Evolutionary conservation across 2,329 filamentous ascomycete species (phyloP).

Genomic region (Neonectria ditissima): DNA sequence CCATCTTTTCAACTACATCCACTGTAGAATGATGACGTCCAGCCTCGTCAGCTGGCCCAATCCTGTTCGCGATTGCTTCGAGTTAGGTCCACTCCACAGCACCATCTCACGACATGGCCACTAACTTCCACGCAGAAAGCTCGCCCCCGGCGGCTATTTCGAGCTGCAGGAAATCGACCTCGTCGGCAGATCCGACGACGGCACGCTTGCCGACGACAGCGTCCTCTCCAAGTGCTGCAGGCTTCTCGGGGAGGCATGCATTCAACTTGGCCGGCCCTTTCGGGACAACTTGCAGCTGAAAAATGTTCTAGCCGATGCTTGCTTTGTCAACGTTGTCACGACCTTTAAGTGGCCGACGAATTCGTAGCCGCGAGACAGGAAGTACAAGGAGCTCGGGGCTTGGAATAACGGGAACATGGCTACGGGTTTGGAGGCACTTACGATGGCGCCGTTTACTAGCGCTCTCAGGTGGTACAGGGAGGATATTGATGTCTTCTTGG

Average conservation of each 20-base stretch:
- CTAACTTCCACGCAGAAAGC: no score
- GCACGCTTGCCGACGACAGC: background rate
- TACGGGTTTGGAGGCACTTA: conserved; percentile 26
- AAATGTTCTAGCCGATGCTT: conserved; percentile 19
- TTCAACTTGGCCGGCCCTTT: background rate
- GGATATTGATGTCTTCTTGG: conserved; percentile 25
- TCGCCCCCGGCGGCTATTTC: conserved; percentile 2
- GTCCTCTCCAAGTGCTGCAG: background rate
- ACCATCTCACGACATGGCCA: no score
- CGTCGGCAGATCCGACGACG: background rate
- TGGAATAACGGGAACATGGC: conserved; percentile 34
- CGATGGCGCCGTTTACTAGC: conserved; percentile 30
- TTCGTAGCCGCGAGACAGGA: conserved; percentile 28
- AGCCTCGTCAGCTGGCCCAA: conserved; percentile 11
- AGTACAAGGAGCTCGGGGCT: conserved; percentile 32
- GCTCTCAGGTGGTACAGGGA: conserved; percentile 29
- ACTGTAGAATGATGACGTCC: conserved; percentile 20
- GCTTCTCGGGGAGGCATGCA: background rate
- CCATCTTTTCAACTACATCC: conserved; percentile 17
- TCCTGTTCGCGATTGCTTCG: background rate
- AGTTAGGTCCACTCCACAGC: conserved; percentile 1
- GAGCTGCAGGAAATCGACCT: conserved; percentile 5
- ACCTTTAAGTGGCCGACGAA: conserved; percentile 39
- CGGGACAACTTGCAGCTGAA: conserved; percentile 31
- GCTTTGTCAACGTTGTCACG: conserved; percentile 33